Percentiles rank a stretch among this genome's conserved stretches.
Evolutionary conservation across 139 green algal genomes (phyloP).

Genomic region (Dunaliella primolecta): DNA sequence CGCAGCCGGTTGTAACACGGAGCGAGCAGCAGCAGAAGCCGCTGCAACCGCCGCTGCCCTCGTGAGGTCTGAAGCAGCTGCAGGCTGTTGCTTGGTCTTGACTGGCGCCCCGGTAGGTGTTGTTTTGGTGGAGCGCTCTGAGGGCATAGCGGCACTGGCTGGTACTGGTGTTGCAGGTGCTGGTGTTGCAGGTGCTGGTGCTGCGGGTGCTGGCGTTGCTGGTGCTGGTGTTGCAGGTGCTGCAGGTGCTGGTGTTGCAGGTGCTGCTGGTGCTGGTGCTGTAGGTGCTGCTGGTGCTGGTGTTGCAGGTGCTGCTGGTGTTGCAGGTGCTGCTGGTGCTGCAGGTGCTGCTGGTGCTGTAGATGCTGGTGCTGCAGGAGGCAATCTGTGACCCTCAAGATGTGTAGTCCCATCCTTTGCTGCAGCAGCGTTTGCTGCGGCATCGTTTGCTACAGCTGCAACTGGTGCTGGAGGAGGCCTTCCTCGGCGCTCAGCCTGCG

Average conservation of each 20-base stretch:
- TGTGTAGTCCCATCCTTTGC: too few relatives aligned
- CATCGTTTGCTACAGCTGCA: too few relatives aligned
- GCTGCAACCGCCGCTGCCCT: neutral
- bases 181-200: neutral
- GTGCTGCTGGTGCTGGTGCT: neutral
- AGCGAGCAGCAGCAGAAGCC: neutral
- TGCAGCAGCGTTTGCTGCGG: too few relatives aligned
- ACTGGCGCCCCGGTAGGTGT: neutral
- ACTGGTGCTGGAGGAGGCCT: too few relatives aligned
- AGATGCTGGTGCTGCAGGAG: neutral
- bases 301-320: neutral
- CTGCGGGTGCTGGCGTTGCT: neutral
- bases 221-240: too few relatives aligned
- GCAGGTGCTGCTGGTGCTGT: neutral
- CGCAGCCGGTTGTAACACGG: neutral
- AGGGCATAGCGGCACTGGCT: too few relatives aligned
- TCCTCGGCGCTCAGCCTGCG: too few relatives aligned
- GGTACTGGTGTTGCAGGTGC: neutral
- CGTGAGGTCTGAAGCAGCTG: neutral
- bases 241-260: neutral
- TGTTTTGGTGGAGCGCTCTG: neutral
- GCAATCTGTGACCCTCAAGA: too few relatives aligned
- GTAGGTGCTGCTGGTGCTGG: neutral
- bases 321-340: neutral
- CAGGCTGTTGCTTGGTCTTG: neutral